Evolutionary conservation across 331 rosid species (phyloP).

Genomic region (Prunus yedoensis): DNA sequence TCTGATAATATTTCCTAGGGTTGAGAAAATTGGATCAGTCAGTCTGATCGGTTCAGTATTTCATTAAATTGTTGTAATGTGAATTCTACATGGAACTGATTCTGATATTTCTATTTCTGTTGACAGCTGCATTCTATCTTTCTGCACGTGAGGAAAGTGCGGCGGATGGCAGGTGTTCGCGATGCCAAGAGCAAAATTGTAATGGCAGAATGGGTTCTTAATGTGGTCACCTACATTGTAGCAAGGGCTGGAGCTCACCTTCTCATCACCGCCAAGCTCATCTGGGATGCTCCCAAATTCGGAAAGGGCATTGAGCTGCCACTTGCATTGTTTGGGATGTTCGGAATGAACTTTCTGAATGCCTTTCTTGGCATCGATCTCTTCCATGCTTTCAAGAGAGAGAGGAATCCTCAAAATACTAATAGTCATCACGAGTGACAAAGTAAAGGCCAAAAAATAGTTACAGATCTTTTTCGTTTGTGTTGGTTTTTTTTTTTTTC

Average conservation of each 20-base stretch:
- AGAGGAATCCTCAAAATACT: constrained; percentile 34
- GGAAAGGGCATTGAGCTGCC: constrained; percentile 78
- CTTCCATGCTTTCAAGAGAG: constrained; percentile 68
- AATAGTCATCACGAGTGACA: constrained; percentile 39
- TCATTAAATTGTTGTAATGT: too few relatives aligned
- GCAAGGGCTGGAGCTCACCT: constrained; percentile 67
- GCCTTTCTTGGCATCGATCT: constrained; percentile 83
- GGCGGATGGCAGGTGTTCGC: constrained; percentile 79
- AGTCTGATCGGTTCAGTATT: background rate
- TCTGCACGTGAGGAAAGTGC: constrained; percentile 70
- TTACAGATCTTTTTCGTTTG: background rate
- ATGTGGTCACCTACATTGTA: constrained; percentile 65
- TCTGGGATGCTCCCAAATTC: constrained; percentile 70
- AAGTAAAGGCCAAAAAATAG: background rate
- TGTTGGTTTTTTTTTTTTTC: background rate
- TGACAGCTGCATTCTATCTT: constrained; percentile 87
- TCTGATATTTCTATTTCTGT: constrained; percentile 24
- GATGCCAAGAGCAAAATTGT: constrained; percentile 44
- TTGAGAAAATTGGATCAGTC: background rate
- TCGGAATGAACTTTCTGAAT: constrained; percentile 85
- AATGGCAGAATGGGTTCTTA: constrained; percentile 74
- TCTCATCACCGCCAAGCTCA: constrained; percentile 79
- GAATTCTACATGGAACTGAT: constrained; percentile 14
- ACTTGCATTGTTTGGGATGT: constrained; percentile 81
- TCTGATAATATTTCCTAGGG: constrained; percentile 2